A percentile compares a stretch with the other conserved stretches of the same genome.
Evolutionary conservation across 495 filamentous ascomycete genomes (phyloP).

Genomic region (Xylaria palmicola): DNA sequence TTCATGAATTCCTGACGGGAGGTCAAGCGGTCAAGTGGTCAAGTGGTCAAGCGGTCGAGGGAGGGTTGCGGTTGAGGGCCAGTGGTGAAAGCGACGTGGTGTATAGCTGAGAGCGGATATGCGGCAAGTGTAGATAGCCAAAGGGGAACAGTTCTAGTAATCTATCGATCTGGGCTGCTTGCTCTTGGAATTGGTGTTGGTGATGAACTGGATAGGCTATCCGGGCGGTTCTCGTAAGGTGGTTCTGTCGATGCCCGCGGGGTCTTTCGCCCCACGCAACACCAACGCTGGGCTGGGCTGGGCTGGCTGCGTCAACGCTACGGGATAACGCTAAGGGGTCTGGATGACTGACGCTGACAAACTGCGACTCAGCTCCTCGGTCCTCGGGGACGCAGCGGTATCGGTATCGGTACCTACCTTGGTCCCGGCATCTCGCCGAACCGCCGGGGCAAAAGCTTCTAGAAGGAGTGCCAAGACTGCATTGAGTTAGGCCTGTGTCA

Average conservation of each 20-base stretch:
- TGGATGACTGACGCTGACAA: conserved; percentile 33
- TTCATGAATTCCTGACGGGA: background rate
- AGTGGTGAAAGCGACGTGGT: no score
- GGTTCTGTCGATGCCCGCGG: background rate
- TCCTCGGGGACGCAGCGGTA: conserved; percentile 9
- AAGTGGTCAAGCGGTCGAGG: no score
- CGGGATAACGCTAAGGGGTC: background rate
- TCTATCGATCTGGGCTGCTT: no score
- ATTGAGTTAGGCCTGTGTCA: no score
- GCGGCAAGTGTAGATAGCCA: no score
- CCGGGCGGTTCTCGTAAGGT: no score
- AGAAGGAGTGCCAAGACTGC: background rate
- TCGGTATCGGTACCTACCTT: background rate
- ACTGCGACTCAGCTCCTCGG: conserved; percentile 13
- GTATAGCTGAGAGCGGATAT: no score
- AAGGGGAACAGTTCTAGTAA: no score
- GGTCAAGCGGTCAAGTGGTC: no score
- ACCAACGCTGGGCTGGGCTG: background rate
- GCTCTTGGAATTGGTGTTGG: no score
- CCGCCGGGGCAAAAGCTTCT: background rate
- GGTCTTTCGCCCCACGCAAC: conserved; percentile 2
- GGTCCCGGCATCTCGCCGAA: conserved; percentile 11
- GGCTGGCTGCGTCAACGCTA: background rate
- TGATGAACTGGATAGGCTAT: no score
- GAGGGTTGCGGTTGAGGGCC: no score